Percentiles rank a stretch among this genome's conserved stretches.
Conservation (phyloP, 495 filamentous ascomycete genomes). For the Tuber aestivum region DNA sequence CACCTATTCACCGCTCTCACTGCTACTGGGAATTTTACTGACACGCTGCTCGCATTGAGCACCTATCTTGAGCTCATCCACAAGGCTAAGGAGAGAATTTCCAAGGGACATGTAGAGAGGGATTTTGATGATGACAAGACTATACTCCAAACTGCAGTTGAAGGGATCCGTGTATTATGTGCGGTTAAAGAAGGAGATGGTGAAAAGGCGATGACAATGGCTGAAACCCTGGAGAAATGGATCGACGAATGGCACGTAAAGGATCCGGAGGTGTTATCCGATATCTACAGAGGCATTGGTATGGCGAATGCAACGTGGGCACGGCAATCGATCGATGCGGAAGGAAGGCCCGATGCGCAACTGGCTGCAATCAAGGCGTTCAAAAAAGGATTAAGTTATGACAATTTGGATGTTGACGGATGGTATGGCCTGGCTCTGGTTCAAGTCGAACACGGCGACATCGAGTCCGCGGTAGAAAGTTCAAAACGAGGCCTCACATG, state of each 20-base stretch:
- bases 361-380: conserved; percentile 68
- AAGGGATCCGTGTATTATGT: conserved; percentile 72
- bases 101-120: conserved; percentile 67
- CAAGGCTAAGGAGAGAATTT: conserved; percentile 70
- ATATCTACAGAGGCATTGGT: conserved; percentile 74
- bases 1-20: conserved; percentile 86
- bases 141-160: conserved; percentile 67
- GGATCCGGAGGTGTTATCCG: conserved; percentile 52
- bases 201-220: conserved; percentile 68
- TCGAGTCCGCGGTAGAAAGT: conserved; percentile 68
- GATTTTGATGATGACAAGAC: conserved; percentile 72
- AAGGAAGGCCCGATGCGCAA: conserved; percentile 63
- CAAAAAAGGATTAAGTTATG: conserved; percentile 64
- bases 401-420: conserved; percentile 62
- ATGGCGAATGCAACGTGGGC: conserved; percentile 82
- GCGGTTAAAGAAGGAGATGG: conserved; percentile 78
- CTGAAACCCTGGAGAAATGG: conserved; percentile 61
- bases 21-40: conserved; percentile 77
- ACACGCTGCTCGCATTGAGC: conserved; percentile 80
- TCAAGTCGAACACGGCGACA: conserved; percentile 74
- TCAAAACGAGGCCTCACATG: conserved; percentile 58
- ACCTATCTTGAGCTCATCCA: conserved; percentile 84
- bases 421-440: conserved; percentile 72
- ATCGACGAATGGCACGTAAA: conserved; percentile 49
- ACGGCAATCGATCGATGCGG: conserved; percentile 68